A percentile compares a stretch with the other conserved stretches of the same genome.
phyloP scores from a whole-genome alignment of 1,284 basidiomycete genomes.

The Caloboletus firmus region DNA sequence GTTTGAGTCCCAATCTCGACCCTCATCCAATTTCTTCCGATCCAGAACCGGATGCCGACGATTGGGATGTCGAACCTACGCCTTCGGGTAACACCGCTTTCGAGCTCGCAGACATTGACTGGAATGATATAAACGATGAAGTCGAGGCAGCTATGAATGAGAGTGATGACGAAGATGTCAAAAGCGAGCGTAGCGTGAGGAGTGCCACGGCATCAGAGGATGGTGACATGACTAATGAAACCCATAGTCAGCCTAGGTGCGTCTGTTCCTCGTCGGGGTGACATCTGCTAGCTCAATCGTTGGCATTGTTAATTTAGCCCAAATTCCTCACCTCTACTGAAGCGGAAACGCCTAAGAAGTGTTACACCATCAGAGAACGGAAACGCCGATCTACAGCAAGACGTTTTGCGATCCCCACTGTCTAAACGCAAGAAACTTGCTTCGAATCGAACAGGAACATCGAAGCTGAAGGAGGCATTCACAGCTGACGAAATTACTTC shows the following conservation, averaged over 20 bases:
- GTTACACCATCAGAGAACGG: constrained; percentile 63
- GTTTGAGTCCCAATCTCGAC: constrained; percentile 50
- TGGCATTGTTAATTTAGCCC: constrained; percentile 36
- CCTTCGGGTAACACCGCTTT: constrained; percentile 37
- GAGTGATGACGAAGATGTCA: constrained; percentile 53
- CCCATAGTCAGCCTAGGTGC: constrained; percentile 32
- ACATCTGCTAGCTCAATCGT: constrained; percentile 3
- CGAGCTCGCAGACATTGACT: constrained; percentile 60
- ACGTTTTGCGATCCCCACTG: constrained; percentile 60
- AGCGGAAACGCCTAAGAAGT: constrained; percentile 69
- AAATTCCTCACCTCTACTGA: constrained; percentile 47
- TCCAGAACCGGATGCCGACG: constrained; percentile 62
- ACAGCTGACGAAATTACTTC: constrained; percentile 55
- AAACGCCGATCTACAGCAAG: constrained; percentile 38
- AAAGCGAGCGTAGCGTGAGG: constrained; percentile 36
- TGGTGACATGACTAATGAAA: constrained; percentile 31
- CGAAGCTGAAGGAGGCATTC: constrained; percentile 65
- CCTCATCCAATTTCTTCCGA: constrained; percentile 62
- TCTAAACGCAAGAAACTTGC: constrained; percentile 75
- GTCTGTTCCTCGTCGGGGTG: constrained; percentile 5
- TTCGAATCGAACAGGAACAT: constrained; percentile 59
- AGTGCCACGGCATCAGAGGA: constrained; percentile 36
- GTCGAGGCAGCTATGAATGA: constrained; percentile 86
- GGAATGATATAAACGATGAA: constrained; percentile 81
- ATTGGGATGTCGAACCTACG: constrained; percentile 55